Conservation (phyloP, 2,329 filamentous ascomycete species). For the Talaromyces islandicus region DNA sequence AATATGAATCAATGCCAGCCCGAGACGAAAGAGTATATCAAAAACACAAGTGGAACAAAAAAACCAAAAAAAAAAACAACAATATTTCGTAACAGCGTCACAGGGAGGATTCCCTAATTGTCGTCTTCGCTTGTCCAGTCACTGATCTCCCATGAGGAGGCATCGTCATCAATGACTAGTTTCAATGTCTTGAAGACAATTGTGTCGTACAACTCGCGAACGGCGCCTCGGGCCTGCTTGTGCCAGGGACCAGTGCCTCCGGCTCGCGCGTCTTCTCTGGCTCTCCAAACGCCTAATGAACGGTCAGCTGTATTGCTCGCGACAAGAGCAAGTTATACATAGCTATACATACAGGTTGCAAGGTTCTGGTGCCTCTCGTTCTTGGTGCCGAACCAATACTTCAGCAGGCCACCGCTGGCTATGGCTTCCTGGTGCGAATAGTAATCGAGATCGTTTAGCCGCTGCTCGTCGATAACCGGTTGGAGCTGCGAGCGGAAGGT, state of each 20-base stretch:
- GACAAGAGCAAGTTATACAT: neutral
- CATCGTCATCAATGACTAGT: slow-evolving; percentile 62
- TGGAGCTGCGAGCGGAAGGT: slow-evolving; percentile 73
- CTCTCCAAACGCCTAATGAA: slow-evolving; percentile 59
- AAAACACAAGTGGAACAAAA: neutral
- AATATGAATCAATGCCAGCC: neutral
- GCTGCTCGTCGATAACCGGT: slow-evolving; percentile 58
- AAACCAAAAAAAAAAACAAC: too few relatives aligned
- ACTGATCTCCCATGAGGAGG: slow-evolving; percentile 57
- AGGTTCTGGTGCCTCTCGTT: slow-evolving; percentile 68
- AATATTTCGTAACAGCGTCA: slow-evolving; percentile 2
- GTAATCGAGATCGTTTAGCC: slow-evolving; percentile 68
- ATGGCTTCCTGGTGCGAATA: slow-evolving; percentile 75
- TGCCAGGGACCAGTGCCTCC: slow-evolving; percentile 55
- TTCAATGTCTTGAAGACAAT: slow-evolving; percentile 63
- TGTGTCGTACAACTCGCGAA: slow-evolving; percentile 47
- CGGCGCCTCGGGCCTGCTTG: slow-evolving; percentile 46
- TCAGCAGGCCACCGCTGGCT: slow-evolving; percentile 72
- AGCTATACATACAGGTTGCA: slow-evolving; percentile 60
- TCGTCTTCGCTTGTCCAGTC: slow-evolving; percentile 22
- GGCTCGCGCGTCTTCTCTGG: slow-evolving; percentile 55
- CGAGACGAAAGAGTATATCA: neutral
- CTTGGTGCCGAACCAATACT: slow-evolving; percentile 86
- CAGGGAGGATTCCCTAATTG: neutral
- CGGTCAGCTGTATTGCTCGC: slow-evolving; percentile 19